Percentiles rank a stretch among this genome's conserved stretches.
Evolutionary conservation across 2,329 filamentous ascomycete genomes (phyloP).

Genomic region (Xylariaceae sp.): DNA sequence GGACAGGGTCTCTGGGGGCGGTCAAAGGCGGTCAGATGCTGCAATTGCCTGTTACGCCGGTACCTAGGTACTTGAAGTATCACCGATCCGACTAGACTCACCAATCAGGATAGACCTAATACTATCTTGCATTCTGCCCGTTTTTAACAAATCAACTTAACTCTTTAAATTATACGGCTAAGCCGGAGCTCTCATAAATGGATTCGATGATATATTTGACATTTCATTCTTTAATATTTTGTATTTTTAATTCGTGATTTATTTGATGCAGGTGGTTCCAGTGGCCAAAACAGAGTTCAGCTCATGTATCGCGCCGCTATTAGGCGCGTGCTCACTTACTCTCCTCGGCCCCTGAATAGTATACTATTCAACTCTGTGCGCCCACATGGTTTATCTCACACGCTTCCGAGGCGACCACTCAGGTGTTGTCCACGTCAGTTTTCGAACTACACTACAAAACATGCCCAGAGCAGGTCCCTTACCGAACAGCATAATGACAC

Average conservation of each 20-base stretch:
- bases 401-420: neutral
- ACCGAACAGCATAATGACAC: constrained; percentile 54
- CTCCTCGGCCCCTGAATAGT: constrained; percentile 17
- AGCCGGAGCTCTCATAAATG: neutral
- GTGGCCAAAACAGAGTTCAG: neutral
- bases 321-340: constrained; percentile 26
- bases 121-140: neutral
- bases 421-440: constrained; percentile 1
- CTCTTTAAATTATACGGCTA: neutral
- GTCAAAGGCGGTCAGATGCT: constrained; percentile 18
- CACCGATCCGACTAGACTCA: too few species aligned
- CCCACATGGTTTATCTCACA: constrained; percentile 3
- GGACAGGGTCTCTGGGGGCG: constrained; percentile 6
- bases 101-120: constrained; percentile 17
- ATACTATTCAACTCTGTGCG: constrained; percentile 6
- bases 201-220: neutral
- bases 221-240: neutral
- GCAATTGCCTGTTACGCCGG: neutral
- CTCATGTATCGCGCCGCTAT: constrained; percentile 33
- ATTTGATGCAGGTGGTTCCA: neutral
- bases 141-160: neutral
- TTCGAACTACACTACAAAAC: constrained; percentile 6
- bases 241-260: neutral
- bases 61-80: too few species aligned
- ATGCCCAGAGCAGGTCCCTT: constrained; percentile 3